Conservation (phyloP, 1,139 yeast species). For the Geotrichum australiense region DNA sequence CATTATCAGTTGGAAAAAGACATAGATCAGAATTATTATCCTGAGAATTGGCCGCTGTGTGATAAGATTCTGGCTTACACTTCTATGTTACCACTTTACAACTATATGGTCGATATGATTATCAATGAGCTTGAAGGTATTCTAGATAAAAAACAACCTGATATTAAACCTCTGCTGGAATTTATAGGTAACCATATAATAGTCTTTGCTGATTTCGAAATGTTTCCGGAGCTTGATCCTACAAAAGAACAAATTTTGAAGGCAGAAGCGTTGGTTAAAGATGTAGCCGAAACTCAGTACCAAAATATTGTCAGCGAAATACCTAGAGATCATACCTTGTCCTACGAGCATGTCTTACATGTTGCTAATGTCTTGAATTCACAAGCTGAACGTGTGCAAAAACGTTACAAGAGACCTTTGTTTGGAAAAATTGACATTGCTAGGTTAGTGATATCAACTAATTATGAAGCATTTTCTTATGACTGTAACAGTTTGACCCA, state of each 20-base stretch:
- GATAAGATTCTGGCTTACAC: constrained; percentile 51
- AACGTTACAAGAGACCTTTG: constrained; percentile 54
- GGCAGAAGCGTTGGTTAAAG: constrained; percentile 43
- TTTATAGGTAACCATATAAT: constrained; percentile 50
- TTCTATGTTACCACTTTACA: constrained; percentile 44
- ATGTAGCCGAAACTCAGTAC: constrained; percentile 54
- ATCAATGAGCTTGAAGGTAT: constrained; percentile 42
- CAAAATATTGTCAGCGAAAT: constrained; percentile 49
- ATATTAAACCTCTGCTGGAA: constrained; percentile 49
- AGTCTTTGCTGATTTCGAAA: constrained; percentile 41
- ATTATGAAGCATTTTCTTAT: constrained; percentile 54
- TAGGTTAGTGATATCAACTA: constrained; percentile 47
- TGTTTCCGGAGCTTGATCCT: constrained; percentile 37
- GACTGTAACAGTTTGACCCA: constrained; percentile 58
- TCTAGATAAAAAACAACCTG: constrained; percentile 50
- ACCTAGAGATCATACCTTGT: constrained; percentile 59
- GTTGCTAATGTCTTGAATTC: constrained; percentile 51
- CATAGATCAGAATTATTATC: constrained; percentile 35
- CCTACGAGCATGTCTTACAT: constrained; percentile 51
- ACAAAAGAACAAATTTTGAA: constrained; percentile 48
- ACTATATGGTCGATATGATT: constrained; percentile 43
- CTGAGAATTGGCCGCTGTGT: constrained; percentile 43
- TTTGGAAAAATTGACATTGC: constrained; percentile 54
- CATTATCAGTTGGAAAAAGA: constrained; percentile 36
- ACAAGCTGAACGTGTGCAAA: constrained; percentile 49